phyloP scores from a whole-genome alignment of 2,329 filamentous ascomycete species.

The Hypoxylon sp. region DNA sequence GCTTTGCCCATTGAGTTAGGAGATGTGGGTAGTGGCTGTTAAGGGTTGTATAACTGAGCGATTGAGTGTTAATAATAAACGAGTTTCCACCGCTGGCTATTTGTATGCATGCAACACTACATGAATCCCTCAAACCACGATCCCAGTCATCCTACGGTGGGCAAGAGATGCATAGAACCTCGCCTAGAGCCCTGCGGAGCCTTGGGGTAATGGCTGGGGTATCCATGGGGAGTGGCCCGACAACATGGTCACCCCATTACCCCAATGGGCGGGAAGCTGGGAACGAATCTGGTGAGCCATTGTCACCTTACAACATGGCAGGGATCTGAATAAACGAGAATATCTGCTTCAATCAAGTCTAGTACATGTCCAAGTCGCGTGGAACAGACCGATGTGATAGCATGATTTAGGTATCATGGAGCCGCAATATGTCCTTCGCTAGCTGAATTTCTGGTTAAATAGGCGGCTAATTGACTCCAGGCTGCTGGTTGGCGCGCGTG shows the following conservation, averaged over 20 bases:
- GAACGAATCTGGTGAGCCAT: neutral
- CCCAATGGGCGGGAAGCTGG: neutral
- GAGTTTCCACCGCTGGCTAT: neutral
- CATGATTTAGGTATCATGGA: neutral
- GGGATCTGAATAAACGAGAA: neutral
- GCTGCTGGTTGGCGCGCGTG: neutral
- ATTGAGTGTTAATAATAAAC: neutral
- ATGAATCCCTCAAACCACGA: neutral
- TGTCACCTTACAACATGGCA: neutral
- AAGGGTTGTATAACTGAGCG: neutral
- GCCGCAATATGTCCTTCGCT: neutral
- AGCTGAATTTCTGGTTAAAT: neutral
- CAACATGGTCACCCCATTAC: conserved; percentile 1
- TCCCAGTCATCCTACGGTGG: neutral
- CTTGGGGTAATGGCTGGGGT: neutral
- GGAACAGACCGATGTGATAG: neutral
- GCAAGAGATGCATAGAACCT: neutral
- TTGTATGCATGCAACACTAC: neutral
- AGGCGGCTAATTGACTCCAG: neutral
- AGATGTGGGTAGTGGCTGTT: neutral
- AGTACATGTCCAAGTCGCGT: neutral
- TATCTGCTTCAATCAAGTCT: neutral
- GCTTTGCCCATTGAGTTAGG: neutral
- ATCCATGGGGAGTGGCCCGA: neutral
- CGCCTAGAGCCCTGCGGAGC: neutral